Evolutionary conservation across 2,329 filamentous ascomycete species (phyloP).

Genomic region (Xylogone sp.): DNA sequence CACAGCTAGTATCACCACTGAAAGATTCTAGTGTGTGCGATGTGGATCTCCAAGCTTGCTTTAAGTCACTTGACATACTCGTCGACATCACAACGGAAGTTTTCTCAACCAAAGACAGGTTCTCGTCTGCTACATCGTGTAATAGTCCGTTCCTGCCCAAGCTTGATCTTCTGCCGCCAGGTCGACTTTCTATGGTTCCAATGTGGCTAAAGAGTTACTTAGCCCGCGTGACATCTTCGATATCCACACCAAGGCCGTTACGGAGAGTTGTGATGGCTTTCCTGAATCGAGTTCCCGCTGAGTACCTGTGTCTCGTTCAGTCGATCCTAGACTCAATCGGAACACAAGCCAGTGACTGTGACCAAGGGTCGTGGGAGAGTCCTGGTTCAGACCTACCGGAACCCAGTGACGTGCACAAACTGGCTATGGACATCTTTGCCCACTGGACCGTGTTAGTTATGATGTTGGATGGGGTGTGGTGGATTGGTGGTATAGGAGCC

Average conservation of each 20-base stretch:
- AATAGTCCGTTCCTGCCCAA: slow-evolving; percentile 3
- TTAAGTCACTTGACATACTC: slow-evolving; percentile 17
- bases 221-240: slow-evolving; percentile 29
- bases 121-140: slow-evolving; percentile 5
- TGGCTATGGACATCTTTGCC: slow-evolving; percentile 34
- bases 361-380: not conserved
- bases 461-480: slow-evolving; percentile 36
- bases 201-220: slow-evolving; percentile 34
- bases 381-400: not conserved
- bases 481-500: slow-evolving; percentile 32
- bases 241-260: slow-evolving; percentile 27
- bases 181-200: slow-evolving; percentile 22
- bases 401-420: slow-evolving; percentile 11
- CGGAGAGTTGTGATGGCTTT: slow-evolving; percentile 36
- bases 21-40: not conserved
- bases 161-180: not conserved
- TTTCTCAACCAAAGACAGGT: slow-evolving; percentile 7
- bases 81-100: slow-evolving; percentile 17
- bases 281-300: slow-evolving; percentile 32
- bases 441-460: slow-evolving; percentile 36
- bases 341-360: not conserved
- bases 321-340: slow-evolving; percentile 21
- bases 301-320: slow-evolving; percentile 32
- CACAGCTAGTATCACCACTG: not conserved
- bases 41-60: slow-evolving; percentile 12